These are phyloP conservation scores for Mucuna pruriens DNA, from an alignment of 306 rosid genomes.

Conservation along the genomic window DNA sequence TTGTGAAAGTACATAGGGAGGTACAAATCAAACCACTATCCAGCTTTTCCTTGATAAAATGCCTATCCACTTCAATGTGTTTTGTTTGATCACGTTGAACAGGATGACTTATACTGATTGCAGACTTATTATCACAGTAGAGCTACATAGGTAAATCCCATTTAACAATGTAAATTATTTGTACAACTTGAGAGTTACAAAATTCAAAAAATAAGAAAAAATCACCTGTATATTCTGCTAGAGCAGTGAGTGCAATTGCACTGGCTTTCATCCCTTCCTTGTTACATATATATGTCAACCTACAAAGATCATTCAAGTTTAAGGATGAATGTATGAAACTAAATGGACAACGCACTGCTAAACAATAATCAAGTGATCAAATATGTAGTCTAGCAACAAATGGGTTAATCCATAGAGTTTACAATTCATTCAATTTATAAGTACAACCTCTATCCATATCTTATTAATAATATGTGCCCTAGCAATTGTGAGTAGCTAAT, in stretches of 20 bases:
- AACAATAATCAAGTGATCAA: neutral
- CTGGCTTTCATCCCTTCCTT: constrained; percentile 86
- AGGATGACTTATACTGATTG: no score
- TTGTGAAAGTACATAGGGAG: no score
- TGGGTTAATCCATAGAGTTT: neutral
- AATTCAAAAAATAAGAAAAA: constrained; percentile 33
- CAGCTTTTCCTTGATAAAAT: no score
- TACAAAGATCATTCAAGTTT: constrained; percentile 36
- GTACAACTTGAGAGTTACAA: constrained; percentile 29
- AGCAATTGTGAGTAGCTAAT: neutral
- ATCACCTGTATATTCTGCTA: constrained; percentile 85
- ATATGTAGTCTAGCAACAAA: constrained; percentile 16
- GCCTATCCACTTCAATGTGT: no score
- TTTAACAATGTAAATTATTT: constrained; percentile 5
- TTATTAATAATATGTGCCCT: neutral
- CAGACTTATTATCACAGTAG: no score
- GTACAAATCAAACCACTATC: no score
- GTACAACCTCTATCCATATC: neutral
- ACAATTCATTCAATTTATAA: constrained; percentile 11
- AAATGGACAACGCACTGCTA: neutral
- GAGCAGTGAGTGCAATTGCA: constrained; percentile 80
- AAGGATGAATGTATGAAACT: constrained; percentile 24
- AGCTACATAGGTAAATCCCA: neutral
- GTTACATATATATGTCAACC: constrained; percentile 90
- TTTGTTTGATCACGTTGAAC: no score